Percentiles rank a stretch among this genome's conserved stretches.
Conservation (phyloP, 106 monocot genomes). For the Dioscorea dumetorum region DNA sequence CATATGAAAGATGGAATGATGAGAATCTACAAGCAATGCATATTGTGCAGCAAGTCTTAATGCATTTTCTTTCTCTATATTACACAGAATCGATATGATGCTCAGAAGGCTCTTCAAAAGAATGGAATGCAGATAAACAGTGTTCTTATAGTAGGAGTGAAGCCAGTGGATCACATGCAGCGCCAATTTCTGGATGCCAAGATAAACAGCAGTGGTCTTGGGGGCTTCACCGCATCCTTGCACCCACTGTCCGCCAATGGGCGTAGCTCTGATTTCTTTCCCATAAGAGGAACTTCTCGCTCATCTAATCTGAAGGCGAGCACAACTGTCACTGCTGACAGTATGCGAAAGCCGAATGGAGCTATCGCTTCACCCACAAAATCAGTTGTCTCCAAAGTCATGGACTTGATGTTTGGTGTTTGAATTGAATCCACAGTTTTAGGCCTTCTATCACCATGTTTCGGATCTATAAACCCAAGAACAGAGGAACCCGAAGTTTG, state of each 20-base stretch:
- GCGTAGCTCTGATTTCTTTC: slow-evolving; percentile 10
- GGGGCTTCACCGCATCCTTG: slow-evolving; percentile 35
- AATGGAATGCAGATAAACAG: slow-evolving; percentile 46
- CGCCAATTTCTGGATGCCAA: slow-evolving; percentile 44
- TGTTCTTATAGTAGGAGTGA: slow-evolving; percentile 51
- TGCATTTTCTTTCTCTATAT: neutral
- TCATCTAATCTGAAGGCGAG: slow-evolving; percentile 13
- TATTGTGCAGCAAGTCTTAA: neutral
- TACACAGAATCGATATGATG: slow-evolving; percentile 43
- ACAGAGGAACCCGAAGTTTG: neutral
- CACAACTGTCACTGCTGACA: slow-evolving; percentile 6
- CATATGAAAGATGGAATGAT: too few species aligned
- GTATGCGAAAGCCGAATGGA: slow-evolving; percentile 23
- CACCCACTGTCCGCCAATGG: slow-evolving; percentile 18
- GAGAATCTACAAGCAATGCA: too few species aligned
- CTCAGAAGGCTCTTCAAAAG: slow-evolving; percentile 52
- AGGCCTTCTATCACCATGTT: neutral
- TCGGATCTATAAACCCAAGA: neutral
- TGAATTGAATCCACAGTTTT: slow-evolving; percentile 5
- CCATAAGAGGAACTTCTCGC: slow-evolving; percentile 5
- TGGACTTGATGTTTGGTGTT: slow-evolving; percentile 93
- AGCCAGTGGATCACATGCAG: slow-evolving; percentile 40
- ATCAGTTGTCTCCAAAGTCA: slow-evolving; percentile 73
- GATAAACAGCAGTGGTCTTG: slow-evolving; percentile 15
- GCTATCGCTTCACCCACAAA: slow-evolving; percentile 86